A percentile compares a stretch with the other conserved stretches of the same genome.
Evolutionary conservation across 371 early-diverging fungal genomes (phyloP).

Genomic region (Ordospora colligata): DNA sequence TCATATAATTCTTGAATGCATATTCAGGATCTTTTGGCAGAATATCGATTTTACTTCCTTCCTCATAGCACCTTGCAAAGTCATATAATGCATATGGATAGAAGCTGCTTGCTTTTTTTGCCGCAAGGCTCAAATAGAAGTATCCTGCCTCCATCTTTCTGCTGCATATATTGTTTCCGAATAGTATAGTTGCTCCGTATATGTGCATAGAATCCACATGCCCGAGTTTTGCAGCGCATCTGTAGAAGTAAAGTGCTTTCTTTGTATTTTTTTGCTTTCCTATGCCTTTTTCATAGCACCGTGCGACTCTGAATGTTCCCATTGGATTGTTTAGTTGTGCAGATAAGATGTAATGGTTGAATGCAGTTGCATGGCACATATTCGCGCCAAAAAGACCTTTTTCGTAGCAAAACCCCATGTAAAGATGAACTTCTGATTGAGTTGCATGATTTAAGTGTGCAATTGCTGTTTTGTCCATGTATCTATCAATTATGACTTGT

Average conservation of each 20-base stretch:
- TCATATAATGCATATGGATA: constrained; percentile 61
- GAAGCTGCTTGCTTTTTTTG: constrained; percentile 45
- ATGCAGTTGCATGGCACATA: constrained; percentile 48
- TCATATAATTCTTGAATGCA: constrained; percentile 51
- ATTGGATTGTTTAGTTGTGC: constrained; percentile 51
- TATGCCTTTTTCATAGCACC: constrained; percentile 60
- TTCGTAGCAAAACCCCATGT: constrained; percentile 42
- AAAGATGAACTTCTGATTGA: background rate
- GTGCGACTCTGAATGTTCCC: constrained; percentile 60
- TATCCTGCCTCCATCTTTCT: constrained; percentile 46
- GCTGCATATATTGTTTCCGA: constrained; percentile 34
- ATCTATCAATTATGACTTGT: background rate
- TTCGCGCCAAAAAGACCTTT: constrained; percentile 41
- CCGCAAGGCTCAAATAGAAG: constrained; percentile 58
- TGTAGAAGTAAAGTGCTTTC: constrained; percentile 59
- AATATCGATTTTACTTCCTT: background rate
- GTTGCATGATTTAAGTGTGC: background rate
- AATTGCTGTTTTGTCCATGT: background rate
- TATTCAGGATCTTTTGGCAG: constrained; percentile 22
- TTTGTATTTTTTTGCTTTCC: constrained; percentile 34
- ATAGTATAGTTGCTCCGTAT: constrained; percentile 56
- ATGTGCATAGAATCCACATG: constrained; percentile 57
- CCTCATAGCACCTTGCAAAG: constrained; percentile 58
- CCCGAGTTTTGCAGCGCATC: constrained; percentile 61
- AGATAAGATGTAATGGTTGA: constrained; percentile 52